Evolutionary conservation across 129 eudicot genomes (phyloP).

Genomic region (Flaveria brownii): DNA sequence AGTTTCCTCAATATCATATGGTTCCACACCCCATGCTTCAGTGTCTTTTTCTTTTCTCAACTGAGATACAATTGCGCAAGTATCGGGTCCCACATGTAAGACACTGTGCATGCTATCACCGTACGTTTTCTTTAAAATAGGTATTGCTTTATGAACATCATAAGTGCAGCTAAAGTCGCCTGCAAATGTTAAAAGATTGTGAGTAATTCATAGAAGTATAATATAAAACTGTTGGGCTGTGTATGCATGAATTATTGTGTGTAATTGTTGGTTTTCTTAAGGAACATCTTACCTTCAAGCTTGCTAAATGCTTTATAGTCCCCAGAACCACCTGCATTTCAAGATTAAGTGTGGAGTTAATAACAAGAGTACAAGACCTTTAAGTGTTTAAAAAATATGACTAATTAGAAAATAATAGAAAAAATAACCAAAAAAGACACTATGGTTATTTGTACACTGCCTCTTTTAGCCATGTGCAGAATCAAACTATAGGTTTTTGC

Average conservation of each 20-base stretch:
- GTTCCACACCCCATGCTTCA: conserved; percentile 88
- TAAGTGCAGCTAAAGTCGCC: conserved; percentile 66
- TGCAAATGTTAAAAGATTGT: conserved; percentile 25
- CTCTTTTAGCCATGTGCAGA: not conserved
- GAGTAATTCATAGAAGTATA: not conserved
- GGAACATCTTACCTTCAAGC: conserved; percentile 47
- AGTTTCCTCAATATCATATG: conserved; percentile 74
- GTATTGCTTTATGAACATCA: conserved; percentile 68
- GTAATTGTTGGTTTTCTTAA: not conserved
- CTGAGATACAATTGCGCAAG: conserved; percentile 70
- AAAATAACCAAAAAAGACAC: not conserved
- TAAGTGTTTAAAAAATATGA: not conserved
- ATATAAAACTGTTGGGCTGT: not conserved
- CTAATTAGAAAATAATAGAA: no score
- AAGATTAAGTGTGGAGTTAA: not conserved
- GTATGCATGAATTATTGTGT: not conserved
- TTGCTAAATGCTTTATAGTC: conserved; percentile 46
- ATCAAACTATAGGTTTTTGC: not conserved
- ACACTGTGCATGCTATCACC: conserved; percentile 77
- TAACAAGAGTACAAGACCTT: not conserved
- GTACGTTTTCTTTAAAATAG: conserved; percentile 62
- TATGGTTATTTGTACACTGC: not conserved
- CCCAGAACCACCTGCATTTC: conserved; percentile 45
- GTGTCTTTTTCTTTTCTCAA: conserved; percentile 63
- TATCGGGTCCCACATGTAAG: conserved; percentile 79